Percentiles rank a stretch among this genome's conserved stretches.
Conservation (phyloP, 2,329 filamentous ascomycete species). For the Alternaria longipes region DNA sequence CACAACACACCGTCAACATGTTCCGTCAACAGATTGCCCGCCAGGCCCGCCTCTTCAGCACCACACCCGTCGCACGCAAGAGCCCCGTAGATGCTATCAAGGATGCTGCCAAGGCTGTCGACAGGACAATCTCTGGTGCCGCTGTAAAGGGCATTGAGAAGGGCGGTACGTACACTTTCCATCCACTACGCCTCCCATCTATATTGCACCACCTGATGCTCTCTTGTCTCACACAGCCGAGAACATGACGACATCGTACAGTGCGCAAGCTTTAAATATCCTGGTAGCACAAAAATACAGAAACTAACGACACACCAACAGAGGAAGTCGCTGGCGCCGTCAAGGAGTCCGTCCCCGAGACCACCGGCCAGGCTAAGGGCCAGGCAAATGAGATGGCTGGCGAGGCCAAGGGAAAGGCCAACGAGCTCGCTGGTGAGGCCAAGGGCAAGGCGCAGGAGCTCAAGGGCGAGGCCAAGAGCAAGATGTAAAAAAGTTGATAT, state of each 20-base stretch:
- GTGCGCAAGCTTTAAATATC: neutral
- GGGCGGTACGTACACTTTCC: constrained; percentile 60
- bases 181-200: neutral
- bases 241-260: constrained; percentile 24
- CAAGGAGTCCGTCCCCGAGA: constrained; percentile 46
- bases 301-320: constrained; percentile 42
- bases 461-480: constrained; percentile 59
- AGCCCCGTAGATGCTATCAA: constrained; percentile 64
- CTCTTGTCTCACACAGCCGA: constrained; percentile 8
- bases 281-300: neutral
- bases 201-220: constrained; percentile 10
- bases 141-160: constrained; percentile 70
- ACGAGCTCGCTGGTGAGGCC: constrained; percentile 55
- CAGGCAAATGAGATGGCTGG: constrained; percentile 53
- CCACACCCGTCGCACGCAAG: constrained; percentile 60
- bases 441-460: constrained; percentile 55
- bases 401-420: constrained; percentile 56
- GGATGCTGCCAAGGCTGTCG: constrained; percentile 66
- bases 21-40: constrained; percentile 57
- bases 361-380: constrained; percentile 50
- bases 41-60: constrained; percentile 63
- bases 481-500: constrained; percentile 41
- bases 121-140: constrained; percentile 64
- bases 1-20: constrained; percentile 49
- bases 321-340: constrained; percentile 60